Evolutionary conservation across 768 basidiomycete genomes (phyloP).

Genomic region (Lactarius tabidus): DNA sequence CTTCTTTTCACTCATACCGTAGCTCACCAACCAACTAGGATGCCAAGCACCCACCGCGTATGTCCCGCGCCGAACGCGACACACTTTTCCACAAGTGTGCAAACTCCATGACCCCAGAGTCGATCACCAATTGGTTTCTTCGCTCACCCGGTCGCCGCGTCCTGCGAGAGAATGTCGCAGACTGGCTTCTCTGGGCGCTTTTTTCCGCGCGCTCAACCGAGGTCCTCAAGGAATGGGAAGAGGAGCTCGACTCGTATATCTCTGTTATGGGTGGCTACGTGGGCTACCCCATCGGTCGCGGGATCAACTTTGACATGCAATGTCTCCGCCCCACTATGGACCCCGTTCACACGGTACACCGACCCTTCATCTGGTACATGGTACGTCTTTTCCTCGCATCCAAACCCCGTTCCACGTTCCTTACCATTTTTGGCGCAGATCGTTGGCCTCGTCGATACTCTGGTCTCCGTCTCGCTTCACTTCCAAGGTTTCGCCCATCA

Average conservation of each 20-base stretch:
- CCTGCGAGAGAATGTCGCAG: constrained; percentile 46
- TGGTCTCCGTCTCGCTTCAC: constrained; percentile 39
- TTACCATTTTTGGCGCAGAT: constrained; percentile 38
- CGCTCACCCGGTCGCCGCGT: constrained; percentile 31
- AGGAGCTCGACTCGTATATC: constrained; percentile 50
- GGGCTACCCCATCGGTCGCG: constrained; percentile 40
- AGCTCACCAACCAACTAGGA: constrained; percentile 23
- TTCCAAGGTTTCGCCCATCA: constrained; percentile 53
- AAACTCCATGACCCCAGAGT: constrained; percentile 27
- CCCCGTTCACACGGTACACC: constrained; percentile 49
- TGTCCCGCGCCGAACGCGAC: constrained; percentile 41
- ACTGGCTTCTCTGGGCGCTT: constrained; percentile 66
- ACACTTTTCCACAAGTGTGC: constrained; percentile 48
- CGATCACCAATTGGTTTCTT: constrained; percentile 53
- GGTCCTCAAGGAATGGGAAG: constrained; percentile 39
- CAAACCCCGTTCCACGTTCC: not conserved
- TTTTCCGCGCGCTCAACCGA: constrained; percentile 42
- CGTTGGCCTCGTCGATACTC: constrained; percentile 47
- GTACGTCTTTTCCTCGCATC: constrained; percentile 34
- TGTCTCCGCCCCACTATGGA: constrained; percentile 55
- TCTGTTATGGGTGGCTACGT: constrained; percentile 38
- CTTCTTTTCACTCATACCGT: no score
- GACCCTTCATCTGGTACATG: constrained; percentile 63
- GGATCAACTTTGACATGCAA: constrained; percentile 36
- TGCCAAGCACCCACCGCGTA: constrained; percentile 36